phyloP scores from a whole-genome alignment of 2,329 filamentous ascomycete species.

The Fusarium begoniae region DNA sequence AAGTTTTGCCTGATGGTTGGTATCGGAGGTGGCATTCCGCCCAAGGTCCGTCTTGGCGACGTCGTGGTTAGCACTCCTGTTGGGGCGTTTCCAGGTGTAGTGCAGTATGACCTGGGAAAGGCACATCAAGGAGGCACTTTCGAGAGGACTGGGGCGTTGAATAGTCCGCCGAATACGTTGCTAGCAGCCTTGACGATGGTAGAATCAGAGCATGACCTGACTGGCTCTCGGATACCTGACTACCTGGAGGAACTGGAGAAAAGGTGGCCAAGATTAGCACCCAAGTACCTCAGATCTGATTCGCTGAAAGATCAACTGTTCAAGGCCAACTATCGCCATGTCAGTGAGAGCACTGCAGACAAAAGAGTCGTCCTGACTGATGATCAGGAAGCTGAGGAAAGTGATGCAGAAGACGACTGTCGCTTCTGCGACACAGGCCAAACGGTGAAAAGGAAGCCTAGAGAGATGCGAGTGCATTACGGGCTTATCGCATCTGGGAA shows the following conservation, averaged over 20 bases:
- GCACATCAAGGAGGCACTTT: not conserved
- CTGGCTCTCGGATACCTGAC: not conserved
- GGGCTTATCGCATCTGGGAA: not conserved
- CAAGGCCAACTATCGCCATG: rapidly evolving
- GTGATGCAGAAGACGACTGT: not conserved
- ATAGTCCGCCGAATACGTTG: not conserved
- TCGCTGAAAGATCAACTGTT: not conserved
- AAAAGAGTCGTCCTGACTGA: rapidly evolving
- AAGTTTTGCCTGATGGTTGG: not conserved
- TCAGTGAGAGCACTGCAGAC: rapidly evolving
- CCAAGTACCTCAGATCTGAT: not conserved
- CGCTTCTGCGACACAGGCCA: not conserved
- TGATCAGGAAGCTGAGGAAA: not conserved
- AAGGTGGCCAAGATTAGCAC: not conserved
- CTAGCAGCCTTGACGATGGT: not conserved
- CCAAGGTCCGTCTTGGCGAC: not conserved
- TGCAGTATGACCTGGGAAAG: not conserved
- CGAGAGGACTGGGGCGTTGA: not conserved
- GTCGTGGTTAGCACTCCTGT: not conserved
- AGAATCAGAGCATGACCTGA: not conserved
- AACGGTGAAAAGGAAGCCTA: not conserved
- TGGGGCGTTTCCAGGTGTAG: not conserved
- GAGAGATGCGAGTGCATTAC: not conserved
- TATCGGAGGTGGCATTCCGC: rapidly evolving
- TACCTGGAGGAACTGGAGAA: not conserved